A percentile compares a stretch with the other conserved stretches of the same genome.
These are phyloP conservation scores for Leucocoprinus birnbaumii DNA, from an alignment of 768 basidiomycete genomes.

Conservation along the genomic window DNA sequence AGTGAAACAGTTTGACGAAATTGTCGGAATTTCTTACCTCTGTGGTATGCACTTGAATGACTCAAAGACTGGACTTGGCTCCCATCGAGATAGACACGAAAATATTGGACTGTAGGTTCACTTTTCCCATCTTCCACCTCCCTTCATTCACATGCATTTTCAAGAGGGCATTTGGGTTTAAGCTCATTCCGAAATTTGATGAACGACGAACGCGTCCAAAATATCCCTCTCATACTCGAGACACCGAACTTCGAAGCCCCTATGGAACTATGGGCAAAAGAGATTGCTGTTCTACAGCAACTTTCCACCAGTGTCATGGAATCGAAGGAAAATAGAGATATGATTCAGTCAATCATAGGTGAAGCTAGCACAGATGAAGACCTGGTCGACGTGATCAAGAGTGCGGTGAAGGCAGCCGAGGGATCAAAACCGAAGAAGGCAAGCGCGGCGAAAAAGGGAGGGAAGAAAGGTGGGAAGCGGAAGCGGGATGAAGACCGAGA, in stretches of 20 bases:
- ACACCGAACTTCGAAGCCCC: conserved; percentile 70
- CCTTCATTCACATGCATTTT: neutral
- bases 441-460: conserved; percentile 1
- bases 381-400: conserved; percentile 14
- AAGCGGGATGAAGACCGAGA: conserved; percentile 18
- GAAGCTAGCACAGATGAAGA: conserved; percentile 1
- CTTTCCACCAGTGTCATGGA: conserved; percentile 22
- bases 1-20: conserved; percentile 66
- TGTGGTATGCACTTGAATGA: conserved; percentile 87
- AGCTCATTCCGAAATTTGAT: conserved; percentile 62
- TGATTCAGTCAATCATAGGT: neutral
- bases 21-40: conserved; percentile 71
- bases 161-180: conserved; percentile 70
- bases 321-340: neutral
- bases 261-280: conserved; percentile 63
- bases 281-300: conserved; percentile 60
- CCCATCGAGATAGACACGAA: conserved; percentile 77
- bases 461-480: conserved; percentile 11
- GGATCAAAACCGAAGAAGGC: conserved; percentile 4
- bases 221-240: conserved; percentile 80
- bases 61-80: conserved; percentile 61
- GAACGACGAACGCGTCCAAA: conserved; percentile 60
- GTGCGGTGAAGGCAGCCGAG: conserved; percentile 17
- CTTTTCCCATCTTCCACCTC: neutral
- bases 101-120: conserved; percentile 75